A percentile compares a stretch with the other conserved stretches of the same genome.
Conservation (phyloP, 2,329 filamentous ascomycete species). For the Drechslera avenae region DNA sequence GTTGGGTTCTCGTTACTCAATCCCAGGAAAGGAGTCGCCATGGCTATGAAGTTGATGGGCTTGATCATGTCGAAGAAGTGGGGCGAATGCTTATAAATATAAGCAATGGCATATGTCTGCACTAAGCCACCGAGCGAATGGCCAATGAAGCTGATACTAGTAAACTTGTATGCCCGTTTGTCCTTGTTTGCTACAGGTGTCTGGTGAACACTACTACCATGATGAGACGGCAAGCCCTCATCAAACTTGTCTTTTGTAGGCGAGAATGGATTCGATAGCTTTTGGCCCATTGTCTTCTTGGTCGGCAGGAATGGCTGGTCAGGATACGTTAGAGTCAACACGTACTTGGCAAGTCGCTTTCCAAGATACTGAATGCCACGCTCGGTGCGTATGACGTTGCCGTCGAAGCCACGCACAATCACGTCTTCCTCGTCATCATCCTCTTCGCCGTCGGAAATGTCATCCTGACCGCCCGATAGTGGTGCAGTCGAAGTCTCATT, state of each 20-base stretch:
- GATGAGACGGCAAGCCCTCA: conserved; percentile 59
- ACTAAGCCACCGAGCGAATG: conserved; percentile 90
- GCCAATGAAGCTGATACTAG: conserved; percentile 92
- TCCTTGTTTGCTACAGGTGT: conserved; percentile 51
- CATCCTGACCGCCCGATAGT: conserved; percentile 57
- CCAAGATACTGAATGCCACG: conserved; percentile 96
- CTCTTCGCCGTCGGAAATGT: conserved; percentile 51
- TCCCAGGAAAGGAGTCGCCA: conserved; percentile 87
- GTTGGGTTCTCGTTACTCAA: conserved; percentile 97
- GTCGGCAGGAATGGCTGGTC: conserved; percentile 85
- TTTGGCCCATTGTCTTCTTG: conserved; percentile 59
- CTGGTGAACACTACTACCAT: conserved; percentile 65
- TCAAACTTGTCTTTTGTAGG: conserved; percentile 49
- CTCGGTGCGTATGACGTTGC: conserved; percentile 90
- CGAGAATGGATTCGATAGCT: conserved; percentile 55
- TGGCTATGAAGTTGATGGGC: conserved; percentile 86
- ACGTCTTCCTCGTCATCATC: conserved; percentile 80
- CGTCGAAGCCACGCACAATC: conserved; percentile 85
- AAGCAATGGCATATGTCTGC: conserved; percentile 93
- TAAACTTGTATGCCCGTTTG: conserved; percentile 75
- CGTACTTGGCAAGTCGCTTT: conserved; percentile 89
- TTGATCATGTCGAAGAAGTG: conserved; percentile 84
- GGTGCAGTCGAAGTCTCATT: conserved; percentile 51
- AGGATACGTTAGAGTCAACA: conserved; percentile 88
- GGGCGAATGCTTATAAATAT: conserved; percentile 95